Conservation (phyloP, 768 basidiomycete genomes). For the Psilocybe sp. region DNA sequence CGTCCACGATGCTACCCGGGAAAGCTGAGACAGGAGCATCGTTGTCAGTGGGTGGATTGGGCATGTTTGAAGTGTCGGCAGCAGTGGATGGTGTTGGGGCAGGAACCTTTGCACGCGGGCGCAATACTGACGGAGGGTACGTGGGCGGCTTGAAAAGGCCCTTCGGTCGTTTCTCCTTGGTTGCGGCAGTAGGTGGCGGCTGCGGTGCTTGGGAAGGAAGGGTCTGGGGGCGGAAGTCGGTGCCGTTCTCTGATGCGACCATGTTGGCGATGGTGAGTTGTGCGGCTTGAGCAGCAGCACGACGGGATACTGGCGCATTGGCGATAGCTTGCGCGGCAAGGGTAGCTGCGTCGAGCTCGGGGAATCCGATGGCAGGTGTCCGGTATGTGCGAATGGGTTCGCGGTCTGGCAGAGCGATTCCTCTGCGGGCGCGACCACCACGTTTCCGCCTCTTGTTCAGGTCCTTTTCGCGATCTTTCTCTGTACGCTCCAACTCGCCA, state of each 20-base stretch:
- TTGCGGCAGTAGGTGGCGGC: constrained; percentile 26
- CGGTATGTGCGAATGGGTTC: constrained; percentile 91
- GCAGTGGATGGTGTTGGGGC: constrained; percentile 70
- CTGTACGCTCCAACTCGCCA: constrained; percentile 83
- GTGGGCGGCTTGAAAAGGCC: constrained; percentile 73
- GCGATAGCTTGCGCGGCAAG: constrained; percentile 64
- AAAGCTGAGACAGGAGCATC: constrained; percentile 47
- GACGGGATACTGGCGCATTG: constrained; percentile 65
- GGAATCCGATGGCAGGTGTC: constrained; percentile 84
- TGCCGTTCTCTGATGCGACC: constrained; percentile 89
- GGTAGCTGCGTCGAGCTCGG: constrained; percentile 69
- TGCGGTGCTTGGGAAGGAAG: constrained; percentile 30
- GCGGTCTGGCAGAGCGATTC: constrained; percentile 85
- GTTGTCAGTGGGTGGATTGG: constrained; percentile 59
- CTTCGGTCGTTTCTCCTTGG: constrained; percentile 67
- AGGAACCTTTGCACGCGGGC: constrained; percentile 55
- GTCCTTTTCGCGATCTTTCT: constrained; percentile 94
- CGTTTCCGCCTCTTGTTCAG: constrained; percentile 81
- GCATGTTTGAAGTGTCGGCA: constrained; percentile 48
- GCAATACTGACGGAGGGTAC: constrained; percentile 51
- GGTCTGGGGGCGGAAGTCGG: constrained; percentile 48
- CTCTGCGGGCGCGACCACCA: constrained; percentile 77
- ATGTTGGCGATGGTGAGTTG: constrained; percentile 85
- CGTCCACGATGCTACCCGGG: constrained; percentile 43
- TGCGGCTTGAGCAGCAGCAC: constrained; percentile 86